Conservation (phyloP, 2,329 filamentous ascomycete species). For the Hypoxylon sp. region DNA sequence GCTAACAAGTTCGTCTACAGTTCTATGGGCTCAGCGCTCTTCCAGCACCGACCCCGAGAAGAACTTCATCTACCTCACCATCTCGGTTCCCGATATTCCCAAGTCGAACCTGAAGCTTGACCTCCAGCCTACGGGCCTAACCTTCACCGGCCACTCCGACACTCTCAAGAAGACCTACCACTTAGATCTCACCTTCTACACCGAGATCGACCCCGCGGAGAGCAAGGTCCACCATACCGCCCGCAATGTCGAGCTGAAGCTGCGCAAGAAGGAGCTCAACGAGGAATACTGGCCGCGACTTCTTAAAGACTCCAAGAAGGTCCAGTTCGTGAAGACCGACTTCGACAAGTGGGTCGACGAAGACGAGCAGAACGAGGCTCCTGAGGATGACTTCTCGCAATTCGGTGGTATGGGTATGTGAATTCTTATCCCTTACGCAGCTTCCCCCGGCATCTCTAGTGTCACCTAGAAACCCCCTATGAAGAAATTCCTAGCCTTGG, state of each 20-base stretch:
- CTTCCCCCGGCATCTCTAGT: not conserved
- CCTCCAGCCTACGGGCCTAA: constrained; percentile 81
- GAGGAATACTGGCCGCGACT: constrained; percentile 96
- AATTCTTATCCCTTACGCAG: constrained; percentile 18
- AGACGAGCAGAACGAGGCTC: constrained; percentile 94
- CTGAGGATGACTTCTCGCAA: constrained; percentile 83
- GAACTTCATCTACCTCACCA: constrained; percentile 96
- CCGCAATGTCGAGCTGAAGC: constrained; percentile 89
- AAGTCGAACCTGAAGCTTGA: constrained; percentile 84
- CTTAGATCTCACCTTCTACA: constrained; percentile 89
- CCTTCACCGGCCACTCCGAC: constrained; percentile 85
- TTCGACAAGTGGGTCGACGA: constrained; percentile 99
- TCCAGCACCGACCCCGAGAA: constrained; percentile 82
- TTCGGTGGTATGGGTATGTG: constrained; percentile 76
- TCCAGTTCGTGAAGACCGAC: constrained; percentile 98
- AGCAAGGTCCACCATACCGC: constrained; percentile 90
- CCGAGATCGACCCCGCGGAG: constrained; percentile 87
- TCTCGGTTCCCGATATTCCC: constrained; percentile 88
- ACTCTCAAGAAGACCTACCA: constrained; percentile 90
- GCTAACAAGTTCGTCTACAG: constrained; percentile 63
- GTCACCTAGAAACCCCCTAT: not conserved
- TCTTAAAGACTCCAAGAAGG: constrained; percentile 89
- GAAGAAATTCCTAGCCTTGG: constrained; percentile 1
- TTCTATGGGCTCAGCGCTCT: constrained; percentile 98
- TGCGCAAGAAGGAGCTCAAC: constrained; percentile 97